A percentile compares a stretch with the other conserved stretches of the same genome.
These are phyloP conservation scores for Beverwykella pulmonaria DNA, from an alignment of 495 filamentous ascomycete genomes.

Conservation along the genomic window DNA sequence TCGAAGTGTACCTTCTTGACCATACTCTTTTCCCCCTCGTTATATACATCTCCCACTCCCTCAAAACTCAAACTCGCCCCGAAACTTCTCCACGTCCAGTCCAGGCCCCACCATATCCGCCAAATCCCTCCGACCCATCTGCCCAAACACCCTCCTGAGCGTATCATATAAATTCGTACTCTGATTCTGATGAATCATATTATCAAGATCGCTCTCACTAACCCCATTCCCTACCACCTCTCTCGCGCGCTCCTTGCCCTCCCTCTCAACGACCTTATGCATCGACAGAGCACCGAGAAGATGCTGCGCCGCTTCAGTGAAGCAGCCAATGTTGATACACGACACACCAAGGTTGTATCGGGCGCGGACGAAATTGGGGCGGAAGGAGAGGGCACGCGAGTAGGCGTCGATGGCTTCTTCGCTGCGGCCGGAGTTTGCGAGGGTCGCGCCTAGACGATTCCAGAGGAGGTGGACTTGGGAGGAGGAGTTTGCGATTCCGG, in stretches of 20 bases:
- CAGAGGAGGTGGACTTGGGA: conserved; percentile 89
- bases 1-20: not conserved
- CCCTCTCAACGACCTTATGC: conserved; percentile 90
- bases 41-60: not conserved
- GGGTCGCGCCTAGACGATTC: conserved; percentile 95
- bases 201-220: conserved; percentile 70
- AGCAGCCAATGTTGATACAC: conserved; percentile 97
- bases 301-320: conserved; percentile 88
- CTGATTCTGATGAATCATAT: conserved; percentile 86
- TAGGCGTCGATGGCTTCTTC: conserved; percentile 98
- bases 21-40: not conserved
- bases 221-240: conserved; percentile 72
- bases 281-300: conserved; percentile 92
- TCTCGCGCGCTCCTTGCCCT: conserved; percentile 76
- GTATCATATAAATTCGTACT: conserved; percentile 97
- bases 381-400: conserved; percentile 82
- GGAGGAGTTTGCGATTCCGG: conserved; percentile 71
- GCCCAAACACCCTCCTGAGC: conserved; percentile 83
- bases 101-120: conserved; percentile 82
- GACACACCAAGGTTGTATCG: conserved; percentile 95
- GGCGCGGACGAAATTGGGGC: conserved; percentile 93
- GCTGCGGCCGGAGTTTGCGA: conserved; percentile 88
- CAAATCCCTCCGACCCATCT: conserved; percentile 89
- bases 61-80: conserved; percentile 78
- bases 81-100: conserved; percentile 89